Evolutionary conservation across 192 early-diverging fungal genomes (phyloP).

Genomic region (Bifiguratus adelaidae): DNA sequence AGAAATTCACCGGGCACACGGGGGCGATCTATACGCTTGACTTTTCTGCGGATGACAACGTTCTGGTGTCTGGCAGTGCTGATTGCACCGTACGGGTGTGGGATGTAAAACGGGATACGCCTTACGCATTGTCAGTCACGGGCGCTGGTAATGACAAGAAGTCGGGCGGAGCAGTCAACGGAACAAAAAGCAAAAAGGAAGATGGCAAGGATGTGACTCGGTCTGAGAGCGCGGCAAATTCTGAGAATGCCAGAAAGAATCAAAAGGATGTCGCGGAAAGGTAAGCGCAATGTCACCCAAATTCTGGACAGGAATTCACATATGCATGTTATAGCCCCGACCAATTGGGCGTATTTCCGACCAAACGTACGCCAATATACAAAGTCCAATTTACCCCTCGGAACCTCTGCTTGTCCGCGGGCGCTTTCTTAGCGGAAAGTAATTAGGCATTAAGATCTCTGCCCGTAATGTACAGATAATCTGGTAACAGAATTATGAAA

Average conservation of each 20-base stretch:
- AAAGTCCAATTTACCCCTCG: conserved; percentile 72
- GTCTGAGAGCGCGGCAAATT: too few relatives aligned
- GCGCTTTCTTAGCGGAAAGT: conserved; percentile 54
- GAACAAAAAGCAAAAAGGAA: conserved; percentile 1
- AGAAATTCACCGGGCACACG: conserved; percentile 78
- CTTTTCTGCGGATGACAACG: conserved; percentile 71
- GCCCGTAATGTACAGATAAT: too few relatives aligned
- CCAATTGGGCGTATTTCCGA: conserved; percentile 67
- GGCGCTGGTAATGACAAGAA: not conserved
- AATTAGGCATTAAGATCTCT: too few relatives aligned
- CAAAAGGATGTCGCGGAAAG: conserved; percentile 19
- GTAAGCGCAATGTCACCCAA: too few relatives aligned
- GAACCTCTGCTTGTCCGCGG: conserved; percentile 79
- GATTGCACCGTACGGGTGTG: conserved; percentile 88
- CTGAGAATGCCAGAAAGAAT: conserved; percentile 5
- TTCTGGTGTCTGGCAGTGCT: conserved; percentile 76
- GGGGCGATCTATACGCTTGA: conserved; percentile 72
- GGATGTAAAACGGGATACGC: conserved; percentile 60
- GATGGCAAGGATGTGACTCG: not conserved
- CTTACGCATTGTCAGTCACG: not conserved
- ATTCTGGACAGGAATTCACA: too few relatives aligned
- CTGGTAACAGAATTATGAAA: too few relatives aligned
- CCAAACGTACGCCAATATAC: conserved; percentile 88
- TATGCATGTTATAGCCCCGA: conserved; percentile 18
- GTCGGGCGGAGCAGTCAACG: conserved; percentile 1